Conservation (phyloP, 257 asterid species). For the Vinca minor region DNA sequence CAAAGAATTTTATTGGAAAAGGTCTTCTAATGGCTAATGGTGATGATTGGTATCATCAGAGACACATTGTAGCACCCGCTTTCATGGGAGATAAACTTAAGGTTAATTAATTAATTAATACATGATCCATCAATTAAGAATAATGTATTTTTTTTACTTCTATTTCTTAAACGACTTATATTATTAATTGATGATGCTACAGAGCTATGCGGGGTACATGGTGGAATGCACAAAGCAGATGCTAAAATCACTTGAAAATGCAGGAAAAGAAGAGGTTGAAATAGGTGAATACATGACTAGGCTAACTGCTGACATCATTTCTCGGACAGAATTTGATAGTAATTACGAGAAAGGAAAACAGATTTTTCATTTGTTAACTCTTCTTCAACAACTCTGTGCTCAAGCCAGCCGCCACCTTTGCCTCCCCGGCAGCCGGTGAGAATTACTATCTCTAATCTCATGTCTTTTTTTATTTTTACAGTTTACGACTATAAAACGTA, state of each 20-base stretch:
- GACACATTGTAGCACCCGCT: conserved; percentile 89
- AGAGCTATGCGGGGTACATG: conserved; percentile 82
- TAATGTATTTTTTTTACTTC: too few species aligned
- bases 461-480: too few species aligned
- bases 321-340: conserved; percentile 68
- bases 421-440: conserved; percentile 83
- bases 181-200: too few species aligned
- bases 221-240: conserved; percentile 63
- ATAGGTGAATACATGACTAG: conserved; percentile 75
- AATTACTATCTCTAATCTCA: too few species aligned
- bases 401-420: conserved; percentile 59
- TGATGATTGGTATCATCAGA: conserved; percentile 70
- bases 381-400: conserved; percentile 55
- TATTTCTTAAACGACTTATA: too few species aligned
- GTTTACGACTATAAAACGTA: too few species aligned
- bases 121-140: too few species aligned
- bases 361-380: conserved; percentile 50
- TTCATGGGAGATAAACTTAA: conserved; percentile 77
- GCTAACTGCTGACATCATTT: conserved; percentile 79
- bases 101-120: conserved; percentile 49
- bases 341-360: conserved; percentile 74
- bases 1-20: conserved; percentile 73
- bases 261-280: conserved; percentile 55
- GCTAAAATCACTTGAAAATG: conserved; percentile 40
- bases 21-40: conserved; percentile 96